Base-by-base conservation (phyloP, 1,139 yeast species). In the Candida neerlandica region DNA sequence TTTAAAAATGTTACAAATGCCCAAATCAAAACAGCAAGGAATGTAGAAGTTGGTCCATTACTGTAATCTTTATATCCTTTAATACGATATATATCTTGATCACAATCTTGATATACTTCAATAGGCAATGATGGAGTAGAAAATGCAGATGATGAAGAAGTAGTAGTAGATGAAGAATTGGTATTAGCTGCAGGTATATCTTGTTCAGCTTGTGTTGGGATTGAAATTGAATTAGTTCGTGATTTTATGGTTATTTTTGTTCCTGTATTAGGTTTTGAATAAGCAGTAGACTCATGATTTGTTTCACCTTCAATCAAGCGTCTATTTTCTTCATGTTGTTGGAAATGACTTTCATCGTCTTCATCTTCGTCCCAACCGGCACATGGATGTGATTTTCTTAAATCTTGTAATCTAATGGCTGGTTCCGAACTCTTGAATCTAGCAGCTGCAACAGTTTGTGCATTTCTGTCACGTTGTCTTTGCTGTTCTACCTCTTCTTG, bases 1-100 rank as follows among this genome's bases (percentile, higher is more conserved):
- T 81, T 81, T 57, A 81, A 70, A 39, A 75, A 61, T 2, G 83
- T 72, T 43, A 81, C 78, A 50, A 81, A 72, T 1, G 74, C 74
- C 86, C 86, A 81, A 5, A 78, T 69, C 42, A 75, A 48, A 6
- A 80, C 62, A 6, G 85, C 84, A 9, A 67, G 50, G 29, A 71
- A 60, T 1, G 82, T 60, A 21, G 80, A 73, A 9, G 69, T 38
- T 2, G 75, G 74, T 1, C 84, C 77, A 58, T 81, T 81, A 58
- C 85, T 80, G 72, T 80, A 78, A 59, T 81, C 85, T 50, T 72
- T 77, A 57, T 69, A 80, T 26, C 74, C 76, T 47, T 63, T 64
- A 34, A 71, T 58, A 41, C 58, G 43, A 29, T 45, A 52, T 15
- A 49, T 41, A 21, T 53, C 57, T 12, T 51, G 51, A 18, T 49